phyloP scores from a whole-genome alignment of 1,284 basidiomycete genomes.

The Cryptococcus sp. region DNA sequence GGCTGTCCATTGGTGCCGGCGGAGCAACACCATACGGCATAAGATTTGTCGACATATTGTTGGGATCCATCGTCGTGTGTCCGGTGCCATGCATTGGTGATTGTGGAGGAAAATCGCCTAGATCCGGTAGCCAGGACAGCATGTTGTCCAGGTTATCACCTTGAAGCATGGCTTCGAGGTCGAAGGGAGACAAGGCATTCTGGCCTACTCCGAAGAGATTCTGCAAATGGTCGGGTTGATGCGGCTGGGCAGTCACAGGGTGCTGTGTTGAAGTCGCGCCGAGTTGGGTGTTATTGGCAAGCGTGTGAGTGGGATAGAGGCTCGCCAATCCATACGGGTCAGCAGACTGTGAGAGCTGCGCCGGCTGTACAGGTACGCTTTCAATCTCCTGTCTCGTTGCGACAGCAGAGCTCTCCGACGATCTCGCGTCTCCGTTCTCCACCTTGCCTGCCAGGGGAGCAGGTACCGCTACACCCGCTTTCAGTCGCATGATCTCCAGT shows the following conservation, averaged over 20 bases:
- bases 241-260: neutral
- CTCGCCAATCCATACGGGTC: neutral
- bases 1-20: neutral
- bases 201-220: slow-evolving; percentile 1
- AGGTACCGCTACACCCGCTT: slow-evolving; percentile 8
- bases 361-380: neutral
- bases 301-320: neutral
- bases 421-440: neutral
- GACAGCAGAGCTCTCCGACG: neutral
- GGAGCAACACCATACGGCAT: neutral
- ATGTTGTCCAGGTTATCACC: slow-evolving; percentile 33
- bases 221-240: neutral
- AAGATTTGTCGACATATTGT: neutral
- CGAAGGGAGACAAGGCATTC: slow-evolving; percentile 38
- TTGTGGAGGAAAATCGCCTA: slow-evolving; percentile 11
- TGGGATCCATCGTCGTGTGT: neutral
- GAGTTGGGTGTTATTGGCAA: neutral
- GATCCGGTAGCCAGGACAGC: slow-evolving; percentile 49
- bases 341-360: neutral
- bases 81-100: neutral
- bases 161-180: slow-evolving; percentile 47
- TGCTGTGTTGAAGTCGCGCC: neutral
- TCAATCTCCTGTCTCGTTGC: neutral
- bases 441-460: neutral
- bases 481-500: slow-evolving; percentile 41